Base-by-base conservation (phyloP, 179 eudicot species). In the Silene noctiflora region DNA sequence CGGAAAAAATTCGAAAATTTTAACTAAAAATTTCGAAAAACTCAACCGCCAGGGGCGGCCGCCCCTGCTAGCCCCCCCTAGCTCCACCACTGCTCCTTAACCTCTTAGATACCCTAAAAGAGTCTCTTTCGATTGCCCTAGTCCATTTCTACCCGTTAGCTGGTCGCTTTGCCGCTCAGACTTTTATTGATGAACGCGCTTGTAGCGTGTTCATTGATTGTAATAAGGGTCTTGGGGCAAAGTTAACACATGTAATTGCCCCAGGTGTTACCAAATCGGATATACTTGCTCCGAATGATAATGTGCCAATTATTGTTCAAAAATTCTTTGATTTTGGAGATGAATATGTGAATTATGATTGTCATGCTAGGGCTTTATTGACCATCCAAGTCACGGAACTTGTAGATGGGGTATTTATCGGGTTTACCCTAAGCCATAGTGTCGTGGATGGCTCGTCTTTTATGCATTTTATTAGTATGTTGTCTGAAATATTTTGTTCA, bases 101-200 rank as follows among this genome's bases (percentile, higher is more conserved):
- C 8, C 46, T 85, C 17, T 11, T 88, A 4, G 72, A 83, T 3
- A 80, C 73, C 39, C 87, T 86, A 48, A 81, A 82, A 74, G 68
- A 56, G 0, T 78, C 89, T 9, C 74, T 88, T 3, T 85, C 88
- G 10, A 62, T 46, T 14, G 53, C 80, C 3, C 85, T 88, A 0
- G 77, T 58, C 16, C 79, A 81, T 69, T 88, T 82, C 71, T 85
- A 84, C 81, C 88, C 85, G 2, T 76, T 87, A 19, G 85, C 90
- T 0, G 92, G 89, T 22, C 85, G 83, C 19, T 74, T 89, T 3
- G 78, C 74, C 1, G 87, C 89, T 0, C 31, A 76, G 9, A 78
- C 76, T 62, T 71, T 64, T 44, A 59, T 81, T 2, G 71, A 81
- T 19, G 87, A 88, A 4, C 85, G 74, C 62, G 58, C 74, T 17